Evolutionary conservation across 257 asterid genomes (phyloP).

Genomic region (Sherardia arvensis): DNA sequence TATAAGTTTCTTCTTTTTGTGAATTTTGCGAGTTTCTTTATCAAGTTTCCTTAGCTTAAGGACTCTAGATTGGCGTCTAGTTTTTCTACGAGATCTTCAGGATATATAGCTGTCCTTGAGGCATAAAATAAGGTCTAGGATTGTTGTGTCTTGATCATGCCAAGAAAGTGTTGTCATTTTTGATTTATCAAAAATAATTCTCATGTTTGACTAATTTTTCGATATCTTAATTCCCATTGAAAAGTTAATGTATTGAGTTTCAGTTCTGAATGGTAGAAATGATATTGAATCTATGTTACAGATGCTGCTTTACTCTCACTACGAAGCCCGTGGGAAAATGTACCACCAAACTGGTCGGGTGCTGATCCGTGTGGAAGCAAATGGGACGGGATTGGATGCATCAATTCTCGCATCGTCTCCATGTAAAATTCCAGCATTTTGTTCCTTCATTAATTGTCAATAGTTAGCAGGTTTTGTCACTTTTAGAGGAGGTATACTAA

Average conservation of each 20-base stretch:
- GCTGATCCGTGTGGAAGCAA: conserved; percentile 55
- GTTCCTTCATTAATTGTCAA: not conserved
- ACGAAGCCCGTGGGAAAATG: conserved; percentile 36
- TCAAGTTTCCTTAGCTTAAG: not conserved
- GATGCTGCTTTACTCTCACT: conserved; percentile 40
- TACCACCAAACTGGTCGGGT: conserved; percentile 62
- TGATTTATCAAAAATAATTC: not conserved
- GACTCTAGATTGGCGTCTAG: not conserved
- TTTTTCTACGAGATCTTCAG: not conserved
- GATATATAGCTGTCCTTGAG: not conserved
- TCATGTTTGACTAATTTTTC: not conserved
- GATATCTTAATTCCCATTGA: not conserved
- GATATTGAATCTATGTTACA: conserved; percentile 22
- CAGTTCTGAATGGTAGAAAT: not conserved
- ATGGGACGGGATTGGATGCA: conserved; percentile 70
- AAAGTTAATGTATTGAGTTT: not conserved
- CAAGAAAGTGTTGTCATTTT: not conserved
- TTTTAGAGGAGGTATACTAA: conserved; percentile 1
- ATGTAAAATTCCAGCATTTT: conserved; percentile 27
- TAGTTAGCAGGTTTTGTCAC: not conserved
- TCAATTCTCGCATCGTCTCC: conserved; percentile 29
- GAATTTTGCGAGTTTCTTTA: not conserved
- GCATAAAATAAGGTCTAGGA: too few species aligned
- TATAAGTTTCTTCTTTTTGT: not conserved
- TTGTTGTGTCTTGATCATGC: not conserved